Percentiles rank a stretch among this genome's conserved stretches.
These are phyloP conservation scores for Ustilago bromivora DNA, from an alignment of 1,284 basidiomycete species.

Conservation along the genomic window DNA sequence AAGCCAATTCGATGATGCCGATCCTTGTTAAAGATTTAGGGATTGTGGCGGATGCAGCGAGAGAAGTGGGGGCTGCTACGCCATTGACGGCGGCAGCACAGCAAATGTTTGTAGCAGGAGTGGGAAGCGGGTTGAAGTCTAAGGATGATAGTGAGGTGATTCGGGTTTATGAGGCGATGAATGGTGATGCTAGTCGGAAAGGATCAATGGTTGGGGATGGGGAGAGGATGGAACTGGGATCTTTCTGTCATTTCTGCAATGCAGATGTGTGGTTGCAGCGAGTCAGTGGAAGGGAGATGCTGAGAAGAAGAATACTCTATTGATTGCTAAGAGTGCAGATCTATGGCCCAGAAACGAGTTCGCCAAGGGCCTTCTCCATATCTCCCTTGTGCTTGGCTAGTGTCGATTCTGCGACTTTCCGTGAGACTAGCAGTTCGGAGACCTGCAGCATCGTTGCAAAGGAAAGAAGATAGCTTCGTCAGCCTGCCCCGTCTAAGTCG, in stretches of 20 bases:
- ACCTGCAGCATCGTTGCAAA: slow-evolving; percentile 4
- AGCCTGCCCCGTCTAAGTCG: background rate
- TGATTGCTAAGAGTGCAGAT: background rate
- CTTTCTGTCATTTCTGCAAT: no score
- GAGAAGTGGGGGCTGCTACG: slow-evolving; percentile 18
- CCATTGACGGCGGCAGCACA: slow-evolving; percentile 25
- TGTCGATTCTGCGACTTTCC: slow-evolving; percentile 45
- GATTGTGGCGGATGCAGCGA: slow-evolving; percentile 27
- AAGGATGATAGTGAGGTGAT: slow-evolving; percentile 36
- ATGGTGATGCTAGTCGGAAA: slow-evolving; percentile 10
- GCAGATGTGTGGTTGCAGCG: background rate
- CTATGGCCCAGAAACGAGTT: slow-evolving; percentile 34
- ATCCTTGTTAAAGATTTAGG: slow-evolving; percentile 37
- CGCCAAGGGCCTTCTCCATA: slow-evolving; percentile 41
- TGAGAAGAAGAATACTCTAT: background rate
- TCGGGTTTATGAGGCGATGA: slow-evolving; percentile 33
- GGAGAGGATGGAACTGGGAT: no score
- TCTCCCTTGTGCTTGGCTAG: slow-evolving; percentile 53
- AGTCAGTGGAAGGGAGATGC: background rate
- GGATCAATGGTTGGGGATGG: no score
- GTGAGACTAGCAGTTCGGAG: slow-evolving; percentile 44
- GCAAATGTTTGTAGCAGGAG: slow-evolving; percentile 30
- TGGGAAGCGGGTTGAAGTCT: slow-evolving; percentile 17
- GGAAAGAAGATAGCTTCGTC: background rate
- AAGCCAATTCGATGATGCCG: slow-evolving; percentile 21